phyloP scores from a whole-genome alignment of 768 basidiomycete genomes.

The Trametes maxima region DNA sequence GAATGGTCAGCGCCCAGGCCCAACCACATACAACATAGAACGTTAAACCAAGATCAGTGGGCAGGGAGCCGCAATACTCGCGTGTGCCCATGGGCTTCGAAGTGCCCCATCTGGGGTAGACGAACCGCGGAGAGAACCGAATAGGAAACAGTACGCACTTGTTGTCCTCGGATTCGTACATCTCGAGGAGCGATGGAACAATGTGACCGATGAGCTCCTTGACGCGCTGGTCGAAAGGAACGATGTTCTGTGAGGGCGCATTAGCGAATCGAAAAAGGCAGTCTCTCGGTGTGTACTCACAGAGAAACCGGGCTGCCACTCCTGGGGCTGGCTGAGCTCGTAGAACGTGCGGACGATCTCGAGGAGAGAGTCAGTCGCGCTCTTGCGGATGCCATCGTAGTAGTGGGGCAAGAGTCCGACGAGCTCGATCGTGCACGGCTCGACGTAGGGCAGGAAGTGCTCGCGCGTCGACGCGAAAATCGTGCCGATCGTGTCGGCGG shows the following conservation, averaged over 20 bases:
- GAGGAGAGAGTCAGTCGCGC: conserved; percentile 84
- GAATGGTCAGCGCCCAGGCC: conserved; percentile 25
- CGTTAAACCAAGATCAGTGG: conserved; percentile 37
- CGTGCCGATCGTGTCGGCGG: conserved; percentile 92
- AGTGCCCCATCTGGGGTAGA: conserved; percentile 60
- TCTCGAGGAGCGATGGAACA: conserved; percentile 74
- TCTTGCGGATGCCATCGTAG: conserved; percentile 97
- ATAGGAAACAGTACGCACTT: conserved; percentile 53
- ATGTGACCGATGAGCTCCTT: conserved; percentile 78
- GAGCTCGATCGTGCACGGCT: conserved; percentile 78
- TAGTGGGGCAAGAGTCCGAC: conserved; percentile 83
- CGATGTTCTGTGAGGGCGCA: conserved; percentile 24
- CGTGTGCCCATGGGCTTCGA: conserved; percentile 61
- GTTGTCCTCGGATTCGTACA: conserved; percentile 95
- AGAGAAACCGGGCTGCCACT: conserved; percentile 79
- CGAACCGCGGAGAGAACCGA: conserved; percentile 17
- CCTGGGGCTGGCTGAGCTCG: conserved; percentile 76
- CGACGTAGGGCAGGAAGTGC: conserved; percentile 92
- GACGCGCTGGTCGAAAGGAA: conserved; percentile 66
- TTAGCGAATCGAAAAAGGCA: background rate
- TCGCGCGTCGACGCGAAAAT: conserved; percentile 79
- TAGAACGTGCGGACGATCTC: conserved; percentile 91
- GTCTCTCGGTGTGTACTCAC: conserved; percentile 44
- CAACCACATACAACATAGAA: conserved; percentile 11
- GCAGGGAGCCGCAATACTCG: conserved; percentile 46